Evolutionary conservation across 768 basidiomycete genomes (phyloP), one percentile per base, ranked within the genome.

Genomic region (Thelephora aurantiotincta): DNA sequence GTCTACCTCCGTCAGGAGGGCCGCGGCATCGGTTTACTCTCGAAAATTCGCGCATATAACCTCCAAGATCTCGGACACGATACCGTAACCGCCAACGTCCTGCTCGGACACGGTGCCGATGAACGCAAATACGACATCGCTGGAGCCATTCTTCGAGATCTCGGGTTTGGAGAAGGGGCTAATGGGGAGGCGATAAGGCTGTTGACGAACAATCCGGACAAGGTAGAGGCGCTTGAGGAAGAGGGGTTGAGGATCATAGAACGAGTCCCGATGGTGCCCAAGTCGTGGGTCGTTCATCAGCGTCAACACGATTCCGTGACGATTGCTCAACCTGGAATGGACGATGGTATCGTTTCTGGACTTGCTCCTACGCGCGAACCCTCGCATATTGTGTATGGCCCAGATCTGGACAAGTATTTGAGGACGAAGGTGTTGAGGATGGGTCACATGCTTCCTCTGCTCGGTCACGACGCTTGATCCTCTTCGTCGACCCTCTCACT

Each of bases 181-280:
- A 22, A 14, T 14, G 38, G 38, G 18, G 74, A 75, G 57, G 76
- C 77, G 41, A 75, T 93, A 46, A 69, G 84, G 48, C 67, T 97
- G 53, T 66, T 99, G 64, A 99, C 96, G 50, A 99, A 99, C 65
- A 99, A 99, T 64, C 96, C 96, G 9, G 93, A 93, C 65, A 99
- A 99, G 67, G 82, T 99, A 36, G 73, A 77, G 52, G 91, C 92
- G 41, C 65, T 98, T 55, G 75, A 83, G 63, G 73, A 70, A 55
- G 94, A 97, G 62, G 87, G 90, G 2, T 71, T 99, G 46, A 65
- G 62, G 14, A 76, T 99, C 16, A 68, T 70, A 3, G 91, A 98
- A 63, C 77, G 92, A 12, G 87, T 97, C 6, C 73, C 86, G 42
- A 98, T 99, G 94, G 79, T 97, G 11, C 96, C 96, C 14, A 71